phyloP scores from a whole-genome alignment of 1,284 basidiomycete species.

The Cutaneotrichosporon spelunceum region DNA sequence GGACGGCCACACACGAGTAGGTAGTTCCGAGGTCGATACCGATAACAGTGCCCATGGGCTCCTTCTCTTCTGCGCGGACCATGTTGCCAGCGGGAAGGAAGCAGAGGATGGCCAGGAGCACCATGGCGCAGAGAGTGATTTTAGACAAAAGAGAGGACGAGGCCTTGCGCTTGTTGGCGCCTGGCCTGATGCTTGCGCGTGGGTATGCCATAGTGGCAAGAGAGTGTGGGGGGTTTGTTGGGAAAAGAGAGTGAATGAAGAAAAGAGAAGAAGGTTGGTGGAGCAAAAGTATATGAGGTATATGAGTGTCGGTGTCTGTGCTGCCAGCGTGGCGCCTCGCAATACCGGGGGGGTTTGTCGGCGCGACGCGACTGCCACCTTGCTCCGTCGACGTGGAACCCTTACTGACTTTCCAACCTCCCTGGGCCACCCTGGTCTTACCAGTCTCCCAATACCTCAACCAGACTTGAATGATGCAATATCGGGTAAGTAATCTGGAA shows the following conservation, averaged over 20 bases:
- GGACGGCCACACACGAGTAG: conserved; percentile 64
- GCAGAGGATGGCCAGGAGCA: conserved; percentile 51
- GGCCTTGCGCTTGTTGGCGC: conserved; percentile 11
- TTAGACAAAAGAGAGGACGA: conserved; percentile 36
- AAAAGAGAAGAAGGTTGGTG: not conserved
- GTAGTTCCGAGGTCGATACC: conserved; percentile 53
- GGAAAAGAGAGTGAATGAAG: conserved; percentile 6
- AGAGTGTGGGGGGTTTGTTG: not conserved
- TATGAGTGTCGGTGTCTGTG: conserved; percentile 1
- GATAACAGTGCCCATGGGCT: conserved; percentile 76
- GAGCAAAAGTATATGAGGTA: not conserved
- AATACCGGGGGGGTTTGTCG: not conserved
- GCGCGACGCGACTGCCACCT: not conserved
- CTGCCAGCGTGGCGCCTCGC: conserved; percentile 6
- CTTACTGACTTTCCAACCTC: not conserved
- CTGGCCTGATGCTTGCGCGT: conserved; percentile 22
- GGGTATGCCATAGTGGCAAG: conserved; percentile 20
- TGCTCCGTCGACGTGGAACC: conserved; percentile 8
- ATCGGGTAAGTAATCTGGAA: too few relatives aligned
- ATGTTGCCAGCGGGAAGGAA: conserved; percentile 43
- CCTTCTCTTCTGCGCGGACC: conserved; percentile 45
- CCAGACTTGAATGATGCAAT: too few relatives aligned
- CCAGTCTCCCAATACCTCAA: too few relatives aligned
- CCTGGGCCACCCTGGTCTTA: too few relatives aligned
- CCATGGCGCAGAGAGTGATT: conserved; percentile 47